phyloP scores from a whole-genome alignment of 495 filamentous ascomycete species.

The Aspergillus asperescens region DNA sequence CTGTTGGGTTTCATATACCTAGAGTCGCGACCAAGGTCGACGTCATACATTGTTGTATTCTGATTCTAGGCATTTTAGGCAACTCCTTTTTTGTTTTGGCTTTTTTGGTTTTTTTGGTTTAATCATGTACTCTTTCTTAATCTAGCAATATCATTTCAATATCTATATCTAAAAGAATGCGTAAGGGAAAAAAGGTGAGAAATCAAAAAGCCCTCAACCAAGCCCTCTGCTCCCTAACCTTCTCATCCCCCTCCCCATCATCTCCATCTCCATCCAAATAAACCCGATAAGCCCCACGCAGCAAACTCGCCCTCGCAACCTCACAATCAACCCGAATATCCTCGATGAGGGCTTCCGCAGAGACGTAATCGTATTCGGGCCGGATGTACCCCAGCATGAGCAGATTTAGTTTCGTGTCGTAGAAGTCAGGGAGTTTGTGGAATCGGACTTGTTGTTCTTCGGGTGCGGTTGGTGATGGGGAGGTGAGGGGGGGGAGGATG shows the following conservation, averaged over 20 bases:
- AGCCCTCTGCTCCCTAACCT: slow-evolving; percentile 26
- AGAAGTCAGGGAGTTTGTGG: slow-evolving; percentile 66
- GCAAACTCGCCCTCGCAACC: slow-evolving; percentile 70
- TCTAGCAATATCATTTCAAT: too few species aligned
- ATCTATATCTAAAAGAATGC: too few species aligned
- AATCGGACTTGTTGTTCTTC: slow-evolving; percentile 23
- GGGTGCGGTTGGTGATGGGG: slow-evolving; percentile 44
- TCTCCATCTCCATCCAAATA: slow-evolving; percentile 33
- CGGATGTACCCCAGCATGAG: slow-evolving; percentile 81
- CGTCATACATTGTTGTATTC: too few species aligned
- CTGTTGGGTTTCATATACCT: too few species aligned
- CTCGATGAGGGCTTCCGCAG: slow-evolving; percentile 71
- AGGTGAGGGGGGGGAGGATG: slow-evolving; percentile 58
- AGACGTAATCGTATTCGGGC: slow-evolving; percentile 82
- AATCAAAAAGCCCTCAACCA: slow-evolving; percentile 40
- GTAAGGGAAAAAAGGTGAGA: too few species aligned
- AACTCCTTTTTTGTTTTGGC: too few species aligned
- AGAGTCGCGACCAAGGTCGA: too few species aligned
- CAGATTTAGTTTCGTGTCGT: slow-evolving; percentile 70
- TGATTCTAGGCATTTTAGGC: too few species aligned
- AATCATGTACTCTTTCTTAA: too few species aligned
- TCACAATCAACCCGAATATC: slow-evolving; percentile 87
- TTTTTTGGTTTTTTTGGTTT: too few species aligned
- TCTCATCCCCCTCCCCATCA: slow-evolving; percentile 9
- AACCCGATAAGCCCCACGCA: slow-evolving; percentile 58